Base-by-base conservation (phyloP, 148 eudicot genomes). In the Cornus suecica region DNA sequence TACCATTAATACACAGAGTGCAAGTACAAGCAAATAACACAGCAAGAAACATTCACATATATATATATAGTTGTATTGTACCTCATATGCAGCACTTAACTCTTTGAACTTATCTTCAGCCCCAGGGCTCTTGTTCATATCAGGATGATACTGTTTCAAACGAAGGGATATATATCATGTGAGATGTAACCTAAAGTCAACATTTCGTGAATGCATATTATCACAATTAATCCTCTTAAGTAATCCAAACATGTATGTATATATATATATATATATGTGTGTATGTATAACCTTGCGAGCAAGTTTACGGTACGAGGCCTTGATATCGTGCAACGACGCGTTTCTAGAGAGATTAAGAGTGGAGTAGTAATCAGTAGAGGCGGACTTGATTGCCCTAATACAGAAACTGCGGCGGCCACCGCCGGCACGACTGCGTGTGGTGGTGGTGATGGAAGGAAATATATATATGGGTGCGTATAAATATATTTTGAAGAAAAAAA, bases 61-160 rank as follows among this genome's bases (percentile, higher is more conserved):
- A n/a, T n/a, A n/a, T n/a, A n/a, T n/a, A n/a, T n/a, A n/a, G n/a
- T n/a, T n/a, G n/a, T n/a, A n/a, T n/a, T n/a, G n/a, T n/a, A 94
- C 98, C 98, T 94, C 97, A 83, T 94, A 92, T 69, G 98, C 98
- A 79, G 98, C 97, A 83, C 89, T 87, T 62, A 94, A 87, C 83
- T 92, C 94, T 81, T 94, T 94, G 76, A 94, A 94, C 81, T 90
- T 91, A 41, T 94, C 98, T 84, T 94, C 98, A 28, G 98, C 87
- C 48, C 88, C 97, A 26, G 88, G 88, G 23, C 78, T 78, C 85
- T 92, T 94, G 77, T 79, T 92, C 86, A 84, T 83, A 83, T 94
- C 98, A 52, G 98, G 98, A 85, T 94, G 98, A 81, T 92, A 91
- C 98, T 94, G 92, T 70, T 73, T 10, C 65, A 75, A 66, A 70